Evolutionary conservation across 2,329 filamentous ascomycete genomes (phyloP).

Genomic region (Nothophoma quercina): DNA sequence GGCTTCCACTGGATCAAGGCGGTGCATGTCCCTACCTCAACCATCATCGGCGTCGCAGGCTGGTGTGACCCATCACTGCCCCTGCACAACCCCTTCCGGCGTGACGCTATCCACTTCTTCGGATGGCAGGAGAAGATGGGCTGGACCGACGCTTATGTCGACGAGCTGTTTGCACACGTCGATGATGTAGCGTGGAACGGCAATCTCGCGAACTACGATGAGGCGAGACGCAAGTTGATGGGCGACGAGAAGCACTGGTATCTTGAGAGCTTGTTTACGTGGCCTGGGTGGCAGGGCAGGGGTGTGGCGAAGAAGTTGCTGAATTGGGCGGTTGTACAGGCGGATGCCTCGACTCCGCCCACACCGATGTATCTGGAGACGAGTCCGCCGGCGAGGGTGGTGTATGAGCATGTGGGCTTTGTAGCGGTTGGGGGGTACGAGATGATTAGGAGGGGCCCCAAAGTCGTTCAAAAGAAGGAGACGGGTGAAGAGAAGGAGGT

Average conservation of each 20-base stretch:
- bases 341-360: conserved; percentile 32
- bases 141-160: conserved; percentile 35
- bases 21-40: conserved; percentile 23
- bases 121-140: conserved; percentile 29
- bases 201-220: conserved; percentile 28
- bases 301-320: conserved; percentile 40
- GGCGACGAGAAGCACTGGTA: conserved; percentile 41
- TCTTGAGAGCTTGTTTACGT: conserved; percentile 39
- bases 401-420: conserved; percentile 45
- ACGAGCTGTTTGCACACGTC: conserved; percentile 34
- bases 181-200: conserved; percentile 31
- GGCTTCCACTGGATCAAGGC: conserved; percentile 41
- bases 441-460: not conserved
- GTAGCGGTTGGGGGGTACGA: conserved; percentile 20
- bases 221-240: conserved; percentile 22
- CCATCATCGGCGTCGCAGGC: conserved; percentile 37
- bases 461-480: conserved; percentile 11
- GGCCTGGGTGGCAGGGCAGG: conserved; percentile 39
- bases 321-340: conserved; percentile 41
- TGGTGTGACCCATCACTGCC: conserved; percentile 33
- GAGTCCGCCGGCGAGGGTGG: conserved; percentile 28
- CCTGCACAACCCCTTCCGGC: conserved; percentile 31
- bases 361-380: conserved; percentile 43
- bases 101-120: conserved; percentile 29
- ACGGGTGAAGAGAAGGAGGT: conserved; percentile 1